Evolutionary conservation across 2,329 filamentous ascomycete species (phyloP).

Genomic region (Bretziella fagacearum): DNA sequence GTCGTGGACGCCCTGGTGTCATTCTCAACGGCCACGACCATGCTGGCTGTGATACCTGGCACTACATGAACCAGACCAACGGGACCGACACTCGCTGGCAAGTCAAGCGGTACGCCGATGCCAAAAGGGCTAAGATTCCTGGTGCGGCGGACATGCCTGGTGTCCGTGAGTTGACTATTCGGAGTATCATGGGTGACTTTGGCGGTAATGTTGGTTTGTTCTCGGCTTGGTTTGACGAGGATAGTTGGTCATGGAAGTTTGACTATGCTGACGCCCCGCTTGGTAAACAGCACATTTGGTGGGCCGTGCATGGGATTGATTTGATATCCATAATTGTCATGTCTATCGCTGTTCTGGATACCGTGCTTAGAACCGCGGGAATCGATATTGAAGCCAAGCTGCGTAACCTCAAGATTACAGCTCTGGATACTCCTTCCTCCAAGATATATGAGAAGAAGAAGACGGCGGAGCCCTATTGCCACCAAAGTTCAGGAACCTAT

Average conservation of each 20-base stretch:
- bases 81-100: conserved; percentile 34
- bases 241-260: conserved; percentile 58
- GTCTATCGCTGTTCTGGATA: conserved; percentile 2
- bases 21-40: conserved; percentile 92
- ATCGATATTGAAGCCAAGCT: conserved; percentile 11
- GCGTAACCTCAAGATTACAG: neutral
- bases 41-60: conserved; percentile 78
- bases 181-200: conserved; percentile 97
- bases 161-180: conserved; percentile 76
- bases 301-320: conserved; percentile 28
- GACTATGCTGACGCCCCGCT: conserved; percentile 64
- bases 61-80: conserved; percentile 53
- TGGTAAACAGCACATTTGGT: conserved; percentile 87
- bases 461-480: neutral
- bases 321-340: conserved; percentile 1
- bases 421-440: neutral
- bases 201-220: conserved; percentile 81
- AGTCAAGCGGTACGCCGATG: conserved; percentile 30
- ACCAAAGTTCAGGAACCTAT: neutral
- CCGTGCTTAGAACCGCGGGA: conserved; percentile 1
- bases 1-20: conserved; percentile 54
- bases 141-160: conserved; percentile 35
- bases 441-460: neutral
- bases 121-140: conserved; percentile 25
- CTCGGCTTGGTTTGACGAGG: conserved; percentile 73